phyloP scores from a whole-genome alignment of 495 filamentous ascomycete genomes.

The Neurospora sublineolata region DNA sequence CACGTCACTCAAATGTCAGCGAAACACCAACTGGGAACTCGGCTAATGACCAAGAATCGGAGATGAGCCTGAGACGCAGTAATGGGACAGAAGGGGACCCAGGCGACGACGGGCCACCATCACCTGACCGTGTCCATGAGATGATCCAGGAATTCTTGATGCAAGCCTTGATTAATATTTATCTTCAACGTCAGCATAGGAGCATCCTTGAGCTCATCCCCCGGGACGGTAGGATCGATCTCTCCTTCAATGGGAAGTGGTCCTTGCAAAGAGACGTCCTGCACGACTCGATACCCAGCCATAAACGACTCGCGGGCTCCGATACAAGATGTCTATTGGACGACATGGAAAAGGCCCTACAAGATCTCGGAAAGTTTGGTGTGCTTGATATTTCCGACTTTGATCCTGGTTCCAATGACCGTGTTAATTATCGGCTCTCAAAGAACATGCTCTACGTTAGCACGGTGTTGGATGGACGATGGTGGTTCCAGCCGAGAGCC shows the following conservation, averaged over 20 bases:
- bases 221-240: not conserved
- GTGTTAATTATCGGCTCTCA: not conserved
- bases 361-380: not conserved
- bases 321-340: not conserved
- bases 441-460: not conserved
- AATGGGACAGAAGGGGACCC: too few species aligned
- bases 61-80: too few species aligned
- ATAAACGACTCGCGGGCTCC: not conserved
- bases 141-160: too few species aligned
- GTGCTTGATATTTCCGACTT: not conserved
- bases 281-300: not conserved
- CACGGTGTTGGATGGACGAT: not conserved
- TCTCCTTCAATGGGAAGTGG: not conserved
- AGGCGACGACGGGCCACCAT: too few species aligned
- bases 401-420: not conserved
- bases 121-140: too few species aligned
- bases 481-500: not conserved
- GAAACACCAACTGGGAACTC: too few species aligned
- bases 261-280: not conserved
- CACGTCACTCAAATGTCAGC: too few species aligned
- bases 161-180: too few species aligned
- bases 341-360: not conserved
- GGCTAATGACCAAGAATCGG: too few species aligned
- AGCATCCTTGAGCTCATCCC: not conserved
- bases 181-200: too few species aligned